Base-by-base conservation (phyloP, 2,329 filamentous ascomycete genomes). In the Erysiphe neolycopersici region DNA sequence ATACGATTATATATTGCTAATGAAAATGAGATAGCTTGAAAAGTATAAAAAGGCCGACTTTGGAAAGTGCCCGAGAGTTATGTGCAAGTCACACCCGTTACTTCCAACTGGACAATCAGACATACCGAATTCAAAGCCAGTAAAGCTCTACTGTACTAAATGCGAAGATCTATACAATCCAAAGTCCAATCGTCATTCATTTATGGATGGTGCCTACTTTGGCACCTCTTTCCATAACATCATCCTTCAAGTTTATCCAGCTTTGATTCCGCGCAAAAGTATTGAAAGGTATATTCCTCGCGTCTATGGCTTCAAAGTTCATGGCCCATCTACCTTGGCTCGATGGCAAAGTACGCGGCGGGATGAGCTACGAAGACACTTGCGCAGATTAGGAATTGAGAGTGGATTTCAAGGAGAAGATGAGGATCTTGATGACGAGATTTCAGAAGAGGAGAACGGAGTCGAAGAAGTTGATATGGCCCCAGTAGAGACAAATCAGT, bases 91-190 rank as follows among this genome's bases (percentile, higher is more conserved):
- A 11, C 85, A 98, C 59, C 84, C 85, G 6, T 74, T 98, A 35
- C 73, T 98, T 26, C 89, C 89, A 39, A 91, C 94, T 74, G 89
- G 89, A 49, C 79, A 91, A 53, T 81, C 83, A 54, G 89, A 98
- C 62, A 67, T 87, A 2, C 73, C 89, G 48, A 84, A 84, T 61
- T 66, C 76, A 52, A 91, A 85, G 56, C 76, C 87, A 40, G 89
- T 94, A 51, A 95, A 94, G 62, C 79, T 98, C 43, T 98, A 93
- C 70, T 98, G 89, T 62, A 76, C 80, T 41, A 82, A 84, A 54
- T 98, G 89, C 66, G 89, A 98, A 67, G 89, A 98, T 60, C 79
- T 92, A 47, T 98, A 98, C 69, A 95, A 95, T 62, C 89, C 89
- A 38, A 98, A 98, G 61, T 95, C 89, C 3, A 87, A 83, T 17